Conservation (phyloP, 257 asterid species). For the Solanum arcanum region DNA sequence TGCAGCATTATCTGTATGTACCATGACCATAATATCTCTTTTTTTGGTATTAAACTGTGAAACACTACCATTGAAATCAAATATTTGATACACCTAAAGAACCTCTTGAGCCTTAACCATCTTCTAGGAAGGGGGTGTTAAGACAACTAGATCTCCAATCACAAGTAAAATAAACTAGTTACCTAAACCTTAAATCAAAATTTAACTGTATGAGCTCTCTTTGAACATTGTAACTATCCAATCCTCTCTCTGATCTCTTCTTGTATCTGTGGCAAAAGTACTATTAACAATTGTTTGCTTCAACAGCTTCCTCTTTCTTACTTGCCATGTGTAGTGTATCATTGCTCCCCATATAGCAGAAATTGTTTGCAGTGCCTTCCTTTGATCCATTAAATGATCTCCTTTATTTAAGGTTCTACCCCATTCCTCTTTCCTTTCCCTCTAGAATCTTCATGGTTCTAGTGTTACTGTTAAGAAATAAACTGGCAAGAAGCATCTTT, state of each 20-base stretch:
- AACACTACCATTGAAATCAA: not conserved
- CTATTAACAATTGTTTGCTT: not conserved
- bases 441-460: not conserved
- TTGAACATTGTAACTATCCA: not conserved
- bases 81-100: not conserved
- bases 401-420: not conserved
- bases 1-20: conserved; percentile 78
- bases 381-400: not conserved
- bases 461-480: not conserved
- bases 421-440: not conserved
- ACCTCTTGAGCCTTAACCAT: not conserved
- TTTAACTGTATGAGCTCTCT: not conserved
- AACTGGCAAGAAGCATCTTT: not conserved
- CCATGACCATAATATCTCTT: not conserved
- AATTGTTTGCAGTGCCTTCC: not conserved
- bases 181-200: not conserved
- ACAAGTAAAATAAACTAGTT: not conserved
- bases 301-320: not conserved
- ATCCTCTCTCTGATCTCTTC: not conserved
- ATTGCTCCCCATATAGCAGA: not conserved
- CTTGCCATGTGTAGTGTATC: not conserved
- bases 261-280: not conserved
- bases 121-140: not conserved
- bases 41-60: not conserved
- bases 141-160: not conserved